These are phyloP conservation scores for Avena atlantica DNA, from an alignment of 176 grass and related monocot genomes.

Conservation along the genomic window DNA sequence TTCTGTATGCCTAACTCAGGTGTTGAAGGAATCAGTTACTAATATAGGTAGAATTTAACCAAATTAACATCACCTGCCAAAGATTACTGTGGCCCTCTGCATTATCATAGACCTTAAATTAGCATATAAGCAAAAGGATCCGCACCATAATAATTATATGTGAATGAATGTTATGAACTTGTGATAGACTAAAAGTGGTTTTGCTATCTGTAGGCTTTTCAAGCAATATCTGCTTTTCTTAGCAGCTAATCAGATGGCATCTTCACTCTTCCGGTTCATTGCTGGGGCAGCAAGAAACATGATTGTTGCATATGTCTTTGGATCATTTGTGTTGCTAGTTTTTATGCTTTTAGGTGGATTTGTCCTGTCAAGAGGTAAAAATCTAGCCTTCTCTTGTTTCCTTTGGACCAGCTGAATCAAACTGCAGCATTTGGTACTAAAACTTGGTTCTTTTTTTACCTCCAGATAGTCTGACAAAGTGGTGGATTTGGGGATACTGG, in stretches of 20 bases:
- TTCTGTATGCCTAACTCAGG: background rate
- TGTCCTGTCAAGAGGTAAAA: conserved; percentile 68
- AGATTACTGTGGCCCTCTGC: background rate
- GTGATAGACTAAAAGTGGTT: background rate
- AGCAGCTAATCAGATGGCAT: conserved; percentile 69
- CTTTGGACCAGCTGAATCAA: background rate
- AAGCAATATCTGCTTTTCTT: conserved; percentile 77
- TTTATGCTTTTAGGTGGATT: conserved; percentile 67
- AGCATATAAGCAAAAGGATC: too few relatives aligned
- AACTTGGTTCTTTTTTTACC: conserved; percentile 28
- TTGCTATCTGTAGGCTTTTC: conserved; percentile 59
- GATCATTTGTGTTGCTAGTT: conserved; percentile 61
- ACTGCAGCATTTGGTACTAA: conserved; percentile 1
- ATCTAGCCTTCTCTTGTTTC: background rate
- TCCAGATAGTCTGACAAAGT: conserved; percentile 71
- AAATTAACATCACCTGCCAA: background rate
- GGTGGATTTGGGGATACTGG: conserved; percentile 97
- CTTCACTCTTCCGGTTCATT: conserved; percentile 75
- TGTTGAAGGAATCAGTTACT: background rate
- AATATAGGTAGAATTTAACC: background rate
- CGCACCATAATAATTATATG: background rate
- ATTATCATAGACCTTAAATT: too few relatives aligned
- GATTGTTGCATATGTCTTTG: conserved; percentile 75
- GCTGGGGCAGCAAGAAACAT: conserved; percentile 70
- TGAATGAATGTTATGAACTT: background rate